Evolutionary conservation across 441 rosid species (phyloP), one percentile per base, ranked within the genome.

Genomic region (Adansonia madagascariensis): DNA sequence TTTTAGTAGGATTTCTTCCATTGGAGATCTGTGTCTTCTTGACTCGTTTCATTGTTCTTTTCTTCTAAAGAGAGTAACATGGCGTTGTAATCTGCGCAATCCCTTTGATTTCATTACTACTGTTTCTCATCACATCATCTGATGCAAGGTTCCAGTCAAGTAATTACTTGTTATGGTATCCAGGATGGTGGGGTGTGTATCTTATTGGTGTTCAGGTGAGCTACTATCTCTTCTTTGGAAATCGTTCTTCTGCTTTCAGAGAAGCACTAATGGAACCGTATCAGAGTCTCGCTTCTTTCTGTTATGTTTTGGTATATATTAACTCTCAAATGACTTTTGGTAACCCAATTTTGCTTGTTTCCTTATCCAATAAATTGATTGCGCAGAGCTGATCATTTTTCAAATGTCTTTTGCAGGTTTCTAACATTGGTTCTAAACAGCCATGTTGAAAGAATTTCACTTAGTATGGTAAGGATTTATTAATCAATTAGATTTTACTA

Each of bases 151-250:
- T 43, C 46, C 63, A 31, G 50, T 81, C 18, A 11, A 60, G 27
- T 18, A 64, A 49, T 71, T 78, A 22, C 68, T 74, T 71, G 6
- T 85, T 72, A 31, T 59, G 50, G 14, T 83, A 78, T 75, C 43
- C 85, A 93, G 99, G 99, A 79, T 90, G 92, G 76, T 95, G 96
- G 99, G 93, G 94, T 12, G 80, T 95, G 90, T 91, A 95, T 84
- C 99, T 95, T 80, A 76, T 95, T 47, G 94, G 91, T 17, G 91
- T 91, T 82, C 85, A 86, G 85, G 86, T 93, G 68, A 93, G 98
- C 60, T 78, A 88, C 86, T 81, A 81, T 86, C 89, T 93, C 77
- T 89, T 93, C 66, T 95, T 87, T 22, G 80, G 83, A 76, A 85
- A 84, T 20, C 78, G 68, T 15, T 69, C 88, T 10, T 71, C 89